phyloP scores from a whole-genome alignment of 495 filamentous ascomycete species.

The Lophium mytilinum region DNA sequence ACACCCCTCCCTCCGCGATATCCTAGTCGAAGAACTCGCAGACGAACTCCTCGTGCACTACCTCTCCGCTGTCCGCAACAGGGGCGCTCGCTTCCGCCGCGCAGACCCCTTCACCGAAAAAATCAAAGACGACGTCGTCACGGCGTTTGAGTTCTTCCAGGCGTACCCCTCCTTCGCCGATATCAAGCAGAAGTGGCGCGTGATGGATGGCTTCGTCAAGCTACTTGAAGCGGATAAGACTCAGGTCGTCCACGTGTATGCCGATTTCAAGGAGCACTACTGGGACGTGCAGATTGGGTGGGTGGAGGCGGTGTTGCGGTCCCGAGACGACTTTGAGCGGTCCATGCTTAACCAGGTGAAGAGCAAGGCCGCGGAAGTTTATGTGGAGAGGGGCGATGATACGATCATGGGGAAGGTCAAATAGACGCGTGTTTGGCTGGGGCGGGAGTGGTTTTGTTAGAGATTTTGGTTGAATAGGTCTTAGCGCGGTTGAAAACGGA shows the following conservation, averaged over 20 bases:
- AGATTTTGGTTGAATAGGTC: background rate
- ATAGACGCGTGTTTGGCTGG: slow-evolving; percentile 27
- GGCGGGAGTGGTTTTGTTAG: slow-evolving; percentile 12
- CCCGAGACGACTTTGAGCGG: slow-evolving; percentile 87
- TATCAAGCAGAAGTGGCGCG: slow-evolving; percentile 86
- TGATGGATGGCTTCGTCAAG: slow-evolving; percentile 69
- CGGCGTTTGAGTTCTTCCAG: slow-evolving; percentile 67
- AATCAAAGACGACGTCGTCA: slow-evolving; percentile 80
- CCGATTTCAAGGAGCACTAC: slow-evolving; percentile 72
- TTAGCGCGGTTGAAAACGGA: background rate
- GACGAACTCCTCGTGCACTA: slow-evolving; percentile 84
- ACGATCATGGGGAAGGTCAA: slow-evolving; percentile 88
- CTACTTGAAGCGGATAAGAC: slow-evolving; percentile 72
- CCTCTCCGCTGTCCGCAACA: slow-evolving; percentile 79
- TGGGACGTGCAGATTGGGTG: slow-evolving; percentile 93
- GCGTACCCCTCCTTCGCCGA: slow-evolving; percentile 53
- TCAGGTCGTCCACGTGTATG: slow-evolving; percentile 65
- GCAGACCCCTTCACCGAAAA: slow-evolving; percentile 77
- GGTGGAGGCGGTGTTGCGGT: slow-evolving; percentile 88
- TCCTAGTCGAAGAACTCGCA: slow-evolving; percentile 80
- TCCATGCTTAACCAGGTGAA: slow-evolving; percentile 82
- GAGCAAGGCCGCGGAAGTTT: slow-evolving; percentile 73
- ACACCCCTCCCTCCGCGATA: slow-evolving; percentile 77
- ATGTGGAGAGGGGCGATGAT: slow-evolving; percentile 66
- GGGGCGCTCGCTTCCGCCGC: slow-evolving; percentile 79